A percentile compares a stretch with the other conserved stretches of the same genome.
Evolutionary conservation across 2,329 filamentous ascomycete genomes (phyloP).

Genomic region (Zopfia rhizophila): DNA sequence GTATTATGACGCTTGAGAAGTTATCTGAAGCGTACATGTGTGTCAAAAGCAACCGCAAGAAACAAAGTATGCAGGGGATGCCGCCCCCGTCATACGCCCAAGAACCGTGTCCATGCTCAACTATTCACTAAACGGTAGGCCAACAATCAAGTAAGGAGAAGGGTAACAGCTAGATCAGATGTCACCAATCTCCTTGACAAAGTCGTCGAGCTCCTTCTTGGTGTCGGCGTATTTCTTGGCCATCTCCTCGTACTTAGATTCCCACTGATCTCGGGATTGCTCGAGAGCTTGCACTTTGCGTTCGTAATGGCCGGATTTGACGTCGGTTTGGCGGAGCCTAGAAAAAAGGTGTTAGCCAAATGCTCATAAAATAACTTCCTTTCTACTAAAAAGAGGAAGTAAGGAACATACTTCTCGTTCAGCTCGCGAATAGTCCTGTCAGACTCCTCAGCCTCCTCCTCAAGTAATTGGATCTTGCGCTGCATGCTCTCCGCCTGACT

Average conservation of each 20-base stretch:
- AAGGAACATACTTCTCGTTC: conserved; percentile 89
- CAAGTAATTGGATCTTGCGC: conserved; percentile 92
- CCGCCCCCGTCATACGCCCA: conserved; percentile 19
- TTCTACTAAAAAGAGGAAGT: conserved; percentile 6
- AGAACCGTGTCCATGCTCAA: conserved; percentile 29
- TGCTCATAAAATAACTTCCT: conserved; percentile 4
- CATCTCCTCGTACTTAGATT: conserved; percentile 98
- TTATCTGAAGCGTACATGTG: conserved; percentile 44
- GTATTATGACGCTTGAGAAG: conserved; percentile 44
- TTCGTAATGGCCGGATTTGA: conserved; percentile 99
- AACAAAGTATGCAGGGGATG: conserved; percentile 38
- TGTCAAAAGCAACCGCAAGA: conserved; percentile 36
- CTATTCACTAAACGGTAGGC: conserved; percentile 17
- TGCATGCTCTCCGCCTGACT: conserved; percentile 92
- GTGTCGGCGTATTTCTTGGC: conserved; percentile 83
- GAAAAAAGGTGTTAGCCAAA: conserved; percentile 31
- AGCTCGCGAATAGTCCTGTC: conserved; percentile 96
- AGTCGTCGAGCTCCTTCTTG: conserved; percentile 91
- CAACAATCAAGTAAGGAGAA: conserved; percentile 44
- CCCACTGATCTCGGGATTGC: conserved; percentile 90
- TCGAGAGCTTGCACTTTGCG: conserved; percentile 99
- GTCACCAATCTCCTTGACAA: conserved; percentile 91
- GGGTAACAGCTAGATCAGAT: conserved; percentile 69
- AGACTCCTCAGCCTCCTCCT: conserved; percentile 96
- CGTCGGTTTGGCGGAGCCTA: conserved; percentile 98